Percentiles rank a stretch among this genome's conserved stretches.
Conservation (phyloP, 371 early-diverging fungal species). For the Saksenaea oblongispora region DNA sequence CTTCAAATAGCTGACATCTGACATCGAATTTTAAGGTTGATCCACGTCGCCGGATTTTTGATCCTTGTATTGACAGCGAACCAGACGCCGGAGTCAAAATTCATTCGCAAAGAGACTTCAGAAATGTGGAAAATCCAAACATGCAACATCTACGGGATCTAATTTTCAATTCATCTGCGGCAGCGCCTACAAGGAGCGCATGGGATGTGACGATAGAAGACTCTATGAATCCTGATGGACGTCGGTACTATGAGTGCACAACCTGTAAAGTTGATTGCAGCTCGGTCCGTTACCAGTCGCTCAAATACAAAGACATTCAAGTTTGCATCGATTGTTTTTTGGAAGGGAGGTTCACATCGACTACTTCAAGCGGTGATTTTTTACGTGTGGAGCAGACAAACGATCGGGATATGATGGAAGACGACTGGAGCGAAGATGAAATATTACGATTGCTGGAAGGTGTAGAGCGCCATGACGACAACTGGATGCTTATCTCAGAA, state of each 20-base stretch:
- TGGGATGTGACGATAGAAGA: constrained; percentile 35
- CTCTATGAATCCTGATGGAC: constrained; percentile 31
- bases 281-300: constrained; percentile 39
- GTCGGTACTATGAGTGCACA: constrained; percentile 29
- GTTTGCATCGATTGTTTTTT: constrained; percentile 45
- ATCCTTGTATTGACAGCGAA: constrained; percentile 43
- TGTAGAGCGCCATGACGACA: constrained; percentile 94
- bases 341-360: constrained; percentile 43
- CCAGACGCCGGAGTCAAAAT: constrained; percentile 28
- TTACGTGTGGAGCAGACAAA: constrained; percentile 31
- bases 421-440: constrained; percentile 93
- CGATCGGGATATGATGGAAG: constrained; percentile 25
- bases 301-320: constrained; percentile 32
- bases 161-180: constrained; percentile 23
- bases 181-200: constrained; percentile 6
- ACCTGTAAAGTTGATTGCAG: constrained; percentile 39
- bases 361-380: constrained; percentile 42
- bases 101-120: constrained; percentile 36
- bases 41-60: constrained; percentile 45
- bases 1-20: neutral
- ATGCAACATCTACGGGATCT: constrained; percentile 33
- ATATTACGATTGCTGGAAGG: constrained; percentile 92
- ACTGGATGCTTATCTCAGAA: constrained; percentile 95
- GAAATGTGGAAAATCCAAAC: constrained; percentile 17
- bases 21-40: constrained; percentile 25